A percentile compares a stretch with the other conserved stretches of the same genome.
phyloP scores from a whole-genome alignment of 306 rosid species.

The Lathyrus aphaca region DNA sequence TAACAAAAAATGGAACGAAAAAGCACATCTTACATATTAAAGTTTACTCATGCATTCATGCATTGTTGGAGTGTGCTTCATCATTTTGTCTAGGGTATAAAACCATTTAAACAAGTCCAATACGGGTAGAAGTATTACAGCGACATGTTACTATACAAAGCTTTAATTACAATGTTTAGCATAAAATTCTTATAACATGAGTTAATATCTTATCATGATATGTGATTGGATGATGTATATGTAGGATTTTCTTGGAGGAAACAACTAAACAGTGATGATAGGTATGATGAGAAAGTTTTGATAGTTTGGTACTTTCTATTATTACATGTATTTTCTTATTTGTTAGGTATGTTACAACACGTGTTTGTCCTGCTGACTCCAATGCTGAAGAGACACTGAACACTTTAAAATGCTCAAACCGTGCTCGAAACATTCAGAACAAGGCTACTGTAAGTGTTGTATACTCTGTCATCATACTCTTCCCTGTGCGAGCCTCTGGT shows the following conservation, averaged over 20 bases:
- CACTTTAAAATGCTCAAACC: slow-evolving; percentile 93
- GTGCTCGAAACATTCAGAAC: slow-evolving; percentile 99
- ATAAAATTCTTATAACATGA: slow-evolving; percentile 25
- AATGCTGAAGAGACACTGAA: slow-evolving; percentile 97
- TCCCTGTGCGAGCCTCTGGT: neutral
- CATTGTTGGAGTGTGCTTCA: neutral
- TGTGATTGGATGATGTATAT: slow-evolving; percentile 42
- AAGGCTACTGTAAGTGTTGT: slow-evolving; percentile 81
- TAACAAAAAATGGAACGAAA: slow-evolving; percentile 12
- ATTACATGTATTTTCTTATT: slow-evolving; percentile 11
- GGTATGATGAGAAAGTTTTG: slow-evolving; percentile 49
- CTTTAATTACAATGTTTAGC: slow-evolving; percentile 1
- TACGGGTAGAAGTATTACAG: neutral
- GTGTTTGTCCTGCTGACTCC: slow-evolving; percentile 99
- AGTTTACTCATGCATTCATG: slow-evolving; percentile 10
- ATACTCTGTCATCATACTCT: slow-evolving; percentile 9
- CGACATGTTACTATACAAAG: neutral
- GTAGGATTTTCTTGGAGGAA: slow-evolving; percentile 97
- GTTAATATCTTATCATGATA: slow-evolving; percentile 31
- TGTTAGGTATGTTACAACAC: slow-evolving; percentile 57
- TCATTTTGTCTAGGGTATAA: slow-evolving; percentile 1
- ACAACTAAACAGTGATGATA: slow-evolving; percentile 98
- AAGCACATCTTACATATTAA: slow-evolving; percentile 4
- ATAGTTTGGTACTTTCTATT: slow-evolving; percentile 17
- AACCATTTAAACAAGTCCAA: slow-evolving; percentile 5